Conservation (phyloP, 352 stramenopile genomes). For the Plasmopara viticola region DNA sequence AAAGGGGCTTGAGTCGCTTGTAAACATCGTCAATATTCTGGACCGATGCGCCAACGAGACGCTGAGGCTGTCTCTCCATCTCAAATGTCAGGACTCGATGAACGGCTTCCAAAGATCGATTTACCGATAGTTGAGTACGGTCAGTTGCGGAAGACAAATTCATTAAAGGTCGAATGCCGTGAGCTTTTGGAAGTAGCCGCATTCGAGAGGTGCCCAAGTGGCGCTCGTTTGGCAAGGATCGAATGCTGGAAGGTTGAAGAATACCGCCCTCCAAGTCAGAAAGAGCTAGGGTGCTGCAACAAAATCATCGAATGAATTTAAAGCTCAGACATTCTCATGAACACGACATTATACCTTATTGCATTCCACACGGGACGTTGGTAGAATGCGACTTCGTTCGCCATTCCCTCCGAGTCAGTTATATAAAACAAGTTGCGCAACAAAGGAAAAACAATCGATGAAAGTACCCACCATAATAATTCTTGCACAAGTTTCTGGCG, state of each 20-base stretch:
- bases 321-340: neutral
- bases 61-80: slow-evolving; percentile 42
- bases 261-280: slow-evolving; percentile 42
- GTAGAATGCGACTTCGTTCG: slow-evolving; percentile 65
- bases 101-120: slow-evolving; percentile 48
- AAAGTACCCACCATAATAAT: slow-evolving; percentile 39
- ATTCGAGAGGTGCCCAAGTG: slow-evolving; percentile 48
- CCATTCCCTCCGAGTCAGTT: slow-evolving; percentile 59
- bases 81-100: slow-evolving; percentile 61
- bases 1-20: slow-evolving; percentile 39
- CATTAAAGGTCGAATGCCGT: slow-evolving; percentile 65
- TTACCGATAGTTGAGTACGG: slow-evolving; percentile 36
- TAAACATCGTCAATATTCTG: slow-evolving; percentile 68
- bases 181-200: slow-evolving; percentile 59
- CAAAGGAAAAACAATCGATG: slow-evolving; percentile 46
- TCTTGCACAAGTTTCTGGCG: slow-evolving; percentile 34
- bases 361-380: slow-evolving; percentile 58
- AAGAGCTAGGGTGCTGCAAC: slow-evolving; percentile 37
- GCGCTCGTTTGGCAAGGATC: slow-evolving; percentile 5
- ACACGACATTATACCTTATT: slow-evolving; percentile 27
- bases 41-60: slow-evolving; percentile 50
- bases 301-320: slow-evolving; percentile 3
- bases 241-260: slow-evolving; percentile 22
- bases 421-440: slow-evolving; percentile 69
- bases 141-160: slow-evolving; percentile 49